Evolutionary conservation across 1,284 basidiomycete species (phyloP).

Genomic region (Rhodotorula sp.): DNA sequence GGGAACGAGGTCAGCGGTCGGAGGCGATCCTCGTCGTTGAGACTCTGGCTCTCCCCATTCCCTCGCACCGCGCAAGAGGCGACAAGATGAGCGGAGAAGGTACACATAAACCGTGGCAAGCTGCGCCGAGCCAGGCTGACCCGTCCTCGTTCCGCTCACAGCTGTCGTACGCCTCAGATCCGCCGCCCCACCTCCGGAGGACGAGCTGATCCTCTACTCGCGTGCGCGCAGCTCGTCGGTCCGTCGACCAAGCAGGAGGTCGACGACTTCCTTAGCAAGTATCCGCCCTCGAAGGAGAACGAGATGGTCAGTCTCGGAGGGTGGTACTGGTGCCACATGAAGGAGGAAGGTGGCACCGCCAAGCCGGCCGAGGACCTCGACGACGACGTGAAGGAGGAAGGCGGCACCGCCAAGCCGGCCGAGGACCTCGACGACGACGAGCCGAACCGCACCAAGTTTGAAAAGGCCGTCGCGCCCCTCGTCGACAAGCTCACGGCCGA

Average conservation of each 20-base stretch:
- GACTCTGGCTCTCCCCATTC: too few species aligned
- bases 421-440: conserved; percentile 1
- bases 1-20: too few species aligned
- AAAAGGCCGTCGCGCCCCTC: conserved; percentile 11
- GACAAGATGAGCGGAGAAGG: too few species aligned
- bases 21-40: too few species aligned
- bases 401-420: neutral
- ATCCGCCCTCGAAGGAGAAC: conserved; percentile 12
- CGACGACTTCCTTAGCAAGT: conserved; percentile 10
- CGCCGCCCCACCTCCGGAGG: neutral
- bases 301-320: neutral
- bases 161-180: too few species aligned
- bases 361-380: conserved; percentile 4
- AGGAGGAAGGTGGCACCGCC: neutral
- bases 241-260: conserved; percentile 8
- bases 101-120: too few species aligned
- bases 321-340: conserved; percentile 24
- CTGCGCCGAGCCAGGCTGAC: neutral
- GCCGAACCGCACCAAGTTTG: neutral
- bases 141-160: too few species aligned
- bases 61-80: too few species aligned
- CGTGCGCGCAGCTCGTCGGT: conserved; percentile 21
- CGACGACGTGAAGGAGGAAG: neutral
- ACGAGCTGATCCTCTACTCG: too few species aligned
- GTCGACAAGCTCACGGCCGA: conserved; percentile 14